These are phyloP conservation scores for Linnemannia schmuckeri DNA, from an alignment of 192 early-diverging fungal species.

Conservation along the genomic window DNA sequence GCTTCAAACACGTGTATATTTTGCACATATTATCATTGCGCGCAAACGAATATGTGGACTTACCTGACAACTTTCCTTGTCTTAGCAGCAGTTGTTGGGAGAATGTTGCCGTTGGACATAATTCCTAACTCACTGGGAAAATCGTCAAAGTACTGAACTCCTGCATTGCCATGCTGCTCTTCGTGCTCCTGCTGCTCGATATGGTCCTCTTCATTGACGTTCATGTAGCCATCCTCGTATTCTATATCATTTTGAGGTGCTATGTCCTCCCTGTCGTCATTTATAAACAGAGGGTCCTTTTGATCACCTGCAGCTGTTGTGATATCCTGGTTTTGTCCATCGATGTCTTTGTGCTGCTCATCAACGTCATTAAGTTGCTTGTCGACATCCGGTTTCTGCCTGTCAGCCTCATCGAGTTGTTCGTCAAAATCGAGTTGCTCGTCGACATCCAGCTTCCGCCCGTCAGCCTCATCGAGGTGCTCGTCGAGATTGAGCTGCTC, in stretches of 20 bases:
- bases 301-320: not conserved
- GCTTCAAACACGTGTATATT: too few relatives aligned
- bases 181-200: constrained; percentile 46
- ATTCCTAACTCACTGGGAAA: constrained; percentile 53
- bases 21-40: not conserved
- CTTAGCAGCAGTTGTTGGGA: constrained; percentile 11
- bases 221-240: constrained; percentile 40
- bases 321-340: not conserved
- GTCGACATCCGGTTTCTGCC: not conserved
- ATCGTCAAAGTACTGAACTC: constrained; percentile 44
- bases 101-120: constrained; percentile 46
- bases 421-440: not conserved
- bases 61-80: constrained; percentile 29
- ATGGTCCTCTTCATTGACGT: constrained; percentile 37
- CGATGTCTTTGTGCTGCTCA: not conserved
- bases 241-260: not conserved
- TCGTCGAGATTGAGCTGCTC: not conserved
- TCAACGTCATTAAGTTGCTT: not conserved
- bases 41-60: not conserved
- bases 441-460: not conserved
- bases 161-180: constrained; percentile 10
- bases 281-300: not conserved
- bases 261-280: not conserved
- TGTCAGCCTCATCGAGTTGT: not conserved
- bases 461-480: not conserved